Conservation (phyloP, 73 alveolate species). For the Breviolum minutum region DNA sequence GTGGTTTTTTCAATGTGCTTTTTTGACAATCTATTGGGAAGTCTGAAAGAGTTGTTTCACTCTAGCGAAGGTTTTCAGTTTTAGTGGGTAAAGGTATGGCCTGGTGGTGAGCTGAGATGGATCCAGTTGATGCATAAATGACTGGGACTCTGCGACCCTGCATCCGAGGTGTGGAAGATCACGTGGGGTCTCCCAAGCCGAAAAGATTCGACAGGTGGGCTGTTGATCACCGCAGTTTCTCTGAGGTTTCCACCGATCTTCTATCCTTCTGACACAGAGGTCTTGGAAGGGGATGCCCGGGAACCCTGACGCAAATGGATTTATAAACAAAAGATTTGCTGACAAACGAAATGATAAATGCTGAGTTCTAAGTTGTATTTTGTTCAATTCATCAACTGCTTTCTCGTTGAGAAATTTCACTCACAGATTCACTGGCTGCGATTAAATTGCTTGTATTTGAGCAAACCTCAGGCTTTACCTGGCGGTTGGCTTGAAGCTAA, state of each 20-base stretch:
- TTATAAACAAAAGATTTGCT: too few relatives aligned
- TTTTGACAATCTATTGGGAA: too few relatives aligned
- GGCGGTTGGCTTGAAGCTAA: conserved; percentile 60
- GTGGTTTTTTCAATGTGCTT: too few relatives aligned
- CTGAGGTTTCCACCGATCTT: conserved; percentile 75
- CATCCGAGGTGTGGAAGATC: conserved; percentile 35
- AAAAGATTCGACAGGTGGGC: background rate
- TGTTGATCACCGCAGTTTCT: background rate
- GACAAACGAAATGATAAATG: too few relatives aligned
- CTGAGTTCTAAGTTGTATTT: too few relatives aligned
- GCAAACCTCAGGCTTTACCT: conserved; percentile 35
- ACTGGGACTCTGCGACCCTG: background rate
- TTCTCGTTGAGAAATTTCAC: too few relatives aligned
- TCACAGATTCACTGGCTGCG: background rate
- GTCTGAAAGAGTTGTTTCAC: too few relatives aligned
- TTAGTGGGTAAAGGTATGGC: too few relatives aligned
- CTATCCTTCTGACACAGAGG: conserved; percentile 44
- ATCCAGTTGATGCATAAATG: background rate
- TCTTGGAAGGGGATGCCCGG: background rate
- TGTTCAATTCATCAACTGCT: too few relatives aligned
- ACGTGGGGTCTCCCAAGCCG: background rate
- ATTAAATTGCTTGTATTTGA: background rate
- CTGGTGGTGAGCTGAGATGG: background rate
- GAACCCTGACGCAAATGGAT: background rate
- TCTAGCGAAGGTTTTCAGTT: too few relatives aligned